Base-by-base conservation (phyloP, 768 basidiomycete genomes). In the Amyloporia xantha region DNA sequence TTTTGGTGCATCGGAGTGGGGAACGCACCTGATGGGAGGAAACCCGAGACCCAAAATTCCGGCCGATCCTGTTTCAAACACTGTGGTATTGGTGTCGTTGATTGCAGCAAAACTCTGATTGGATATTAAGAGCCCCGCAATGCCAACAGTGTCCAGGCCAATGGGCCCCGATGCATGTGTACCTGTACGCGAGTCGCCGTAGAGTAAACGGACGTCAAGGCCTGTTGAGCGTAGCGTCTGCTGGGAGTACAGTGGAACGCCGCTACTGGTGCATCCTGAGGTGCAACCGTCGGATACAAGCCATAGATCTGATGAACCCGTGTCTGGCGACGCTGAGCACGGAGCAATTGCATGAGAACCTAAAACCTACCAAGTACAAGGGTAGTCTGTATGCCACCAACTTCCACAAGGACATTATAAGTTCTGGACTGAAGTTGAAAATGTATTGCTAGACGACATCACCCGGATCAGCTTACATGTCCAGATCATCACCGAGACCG, bases 281-380 rank as follows among this genome's bases (percentile, higher is more conserved):
- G 62, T 64, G 60, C 83, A 88, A 0, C 72, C 65, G 43, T 79
- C 73, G 0, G 84, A 84, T 23, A 82, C 63, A 9, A 84, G 73
- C 87, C 87, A 90, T 4, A 88, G 61, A 58, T 90, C 86, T 4
- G 86, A 81, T 2, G 86, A 89, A 38, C 86, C 86, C 1, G 85
- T 86, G 54, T 89, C 86, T 85, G 12, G 28, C 36, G 7, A 7
- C 5, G n/a, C n/a, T n/a, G n/a, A n/a, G n/a, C n/a, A n/a, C n/a
- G n/a, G n/a, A n/a, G n/a, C n/a, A n/a, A n/a, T n/a, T n/a, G n/a
- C 24, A 11, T 17, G 37, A 43, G 12, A 5, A 10, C 4, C 15
- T 2, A 10, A 2, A 5, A 42, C 10, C 1, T 51, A 85, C 84
- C 84, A 11, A 88, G 66, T 27, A 87, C 72, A 11, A 88, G 65